Evolutionary conservation across 1,139 yeast genomes (phyloP).

Genomic region (Geotrichum bryndzae): DNA sequence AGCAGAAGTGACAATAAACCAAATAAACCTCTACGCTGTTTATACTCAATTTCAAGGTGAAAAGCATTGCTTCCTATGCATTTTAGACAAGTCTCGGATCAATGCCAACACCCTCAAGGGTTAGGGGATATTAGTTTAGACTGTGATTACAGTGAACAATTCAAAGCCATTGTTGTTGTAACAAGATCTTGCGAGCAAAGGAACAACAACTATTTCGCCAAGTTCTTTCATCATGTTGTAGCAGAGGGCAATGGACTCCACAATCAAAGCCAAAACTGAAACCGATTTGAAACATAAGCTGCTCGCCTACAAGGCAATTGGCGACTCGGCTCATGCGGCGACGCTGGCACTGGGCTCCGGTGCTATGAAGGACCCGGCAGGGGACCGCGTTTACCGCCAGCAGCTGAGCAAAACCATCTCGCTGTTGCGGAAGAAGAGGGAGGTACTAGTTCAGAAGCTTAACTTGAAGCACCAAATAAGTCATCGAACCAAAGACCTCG

Average conservation of each 20-base stretch:
- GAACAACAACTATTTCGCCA: neutral
- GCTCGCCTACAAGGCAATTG: neutral
- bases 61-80: no score
- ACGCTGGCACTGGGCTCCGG: neutral
- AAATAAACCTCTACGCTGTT: no score
- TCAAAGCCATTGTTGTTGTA: no score
- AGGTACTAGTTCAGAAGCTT: neutral
- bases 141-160: no score
- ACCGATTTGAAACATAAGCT: neutral
- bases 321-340: neutral
- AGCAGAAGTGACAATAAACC: no score
- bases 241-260: neutral
- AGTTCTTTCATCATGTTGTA: neutral
- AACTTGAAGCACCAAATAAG: neutral
- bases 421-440: neutral
- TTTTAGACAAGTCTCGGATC: no score
- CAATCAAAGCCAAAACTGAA: neutral
- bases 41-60: no score
- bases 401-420: neutral
- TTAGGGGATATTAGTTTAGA: no score
- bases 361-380: neutral
- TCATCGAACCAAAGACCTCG: no score
- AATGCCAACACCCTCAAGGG: no score
- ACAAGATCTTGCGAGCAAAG: neutral
- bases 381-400: neutral